Base-by-base conservation (phyloP, 2,329 filamentous ascomycete genomes). In the Aschersonia sp. region DNA sequence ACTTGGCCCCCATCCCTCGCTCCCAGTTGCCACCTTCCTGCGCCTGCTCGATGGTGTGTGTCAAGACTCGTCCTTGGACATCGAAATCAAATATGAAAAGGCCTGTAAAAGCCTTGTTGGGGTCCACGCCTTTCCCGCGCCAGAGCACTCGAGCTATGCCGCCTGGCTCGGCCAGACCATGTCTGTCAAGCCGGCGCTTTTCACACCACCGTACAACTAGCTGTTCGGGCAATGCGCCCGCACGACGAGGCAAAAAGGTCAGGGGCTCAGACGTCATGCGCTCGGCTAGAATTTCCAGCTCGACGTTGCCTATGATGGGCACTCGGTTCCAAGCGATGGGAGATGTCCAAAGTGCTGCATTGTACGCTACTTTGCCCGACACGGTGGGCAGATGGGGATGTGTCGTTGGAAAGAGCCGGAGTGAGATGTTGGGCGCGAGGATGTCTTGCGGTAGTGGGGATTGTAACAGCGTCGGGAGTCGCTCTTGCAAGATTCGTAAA, bases 31-130 rank as follows among this genome's bases (percentile, higher is more conserved):
- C 79, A 12, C 83, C 81, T 57, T 92, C 83, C 57, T 95, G 84
- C 1, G 86, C 84, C 66, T 94, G 86, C 66, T 98, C 92, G 58
- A 98, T 97, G 0, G 87, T 94, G 63, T 97, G 92, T 55, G 79
- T 87, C 44, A 84, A 66, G 37, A 98, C 79, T 52, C 87, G 75
- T 1, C 92, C 92, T 56, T 94, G 77, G 44, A 79, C 73, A 59
- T 97, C 92, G 61, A 98, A 98, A 54, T 94, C 87, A 62, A 98
- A 98, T 50, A 95, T 83, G 65, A 97, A 98, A 9, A 97, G 66
- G 0, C 92, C 92, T 1, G 81, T 86, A 56, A 97, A 97, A 58
- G 89, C 84, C 58, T 85, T 83, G 51, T 77, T 76, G 45, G 77
- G 74, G 48, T 77, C 75, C 4, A 58, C 64, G 4, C 57, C 59